Percentiles rank a stretch among this genome's conserved stretches.
phyloP scores from a whole-genome alignment of 352 stramenopile genomes.

The Phytopythium boreale region DNA sequence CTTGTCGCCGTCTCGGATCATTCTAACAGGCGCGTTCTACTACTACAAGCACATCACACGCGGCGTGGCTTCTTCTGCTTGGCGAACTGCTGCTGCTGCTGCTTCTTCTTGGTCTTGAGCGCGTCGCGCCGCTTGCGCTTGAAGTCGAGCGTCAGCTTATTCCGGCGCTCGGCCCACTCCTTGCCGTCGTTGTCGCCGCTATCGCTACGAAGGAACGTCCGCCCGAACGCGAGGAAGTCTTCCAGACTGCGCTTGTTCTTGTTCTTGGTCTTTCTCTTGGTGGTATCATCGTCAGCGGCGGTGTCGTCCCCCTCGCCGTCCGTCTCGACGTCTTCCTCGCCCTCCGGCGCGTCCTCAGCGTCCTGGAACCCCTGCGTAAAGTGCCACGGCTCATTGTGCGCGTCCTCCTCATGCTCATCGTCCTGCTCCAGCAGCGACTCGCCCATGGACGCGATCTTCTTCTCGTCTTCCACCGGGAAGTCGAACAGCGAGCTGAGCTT shows the following conservation, averaged over 20 bases:
- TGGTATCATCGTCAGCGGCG: constrained; percentile 16
- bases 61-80: constrained; percentile 24
- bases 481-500: constrained; percentile 76
- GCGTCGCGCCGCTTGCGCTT: constrained; percentile 78
- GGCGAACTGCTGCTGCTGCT: constrained; percentile 41
- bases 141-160: constrained; percentile 78
- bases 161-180: constrained; percentile 56
- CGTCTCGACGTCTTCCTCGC: constrained; percentile 24
- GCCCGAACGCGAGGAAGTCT: constrained; percentile 66
- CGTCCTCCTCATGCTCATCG: constrained; percentile 19
- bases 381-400: constrained; percentile 35
- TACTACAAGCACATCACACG: not conserved
- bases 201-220: constrained; percentile 33
- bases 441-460: constrained; percentile 37
- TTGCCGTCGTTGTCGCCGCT: constrained; percentile 19
- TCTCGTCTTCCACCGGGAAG: constrained; percentile 49
- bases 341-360: constrained; percentile 21
- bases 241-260: constrained; percentile 31
- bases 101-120: constrained; percentile 72
- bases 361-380: constrained; percentile 38
- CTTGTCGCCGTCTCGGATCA: too few species aligned
- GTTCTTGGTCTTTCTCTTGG: constrained; percentile 30
- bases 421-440: constrained; percentile 52
- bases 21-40: not conserved
- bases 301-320: constrained; percentile 39